Evolutionary conservation across 2,329 filamentous ascomycete species (phyloP).

Genomic region (Colletotrichum melonis): DNA sequence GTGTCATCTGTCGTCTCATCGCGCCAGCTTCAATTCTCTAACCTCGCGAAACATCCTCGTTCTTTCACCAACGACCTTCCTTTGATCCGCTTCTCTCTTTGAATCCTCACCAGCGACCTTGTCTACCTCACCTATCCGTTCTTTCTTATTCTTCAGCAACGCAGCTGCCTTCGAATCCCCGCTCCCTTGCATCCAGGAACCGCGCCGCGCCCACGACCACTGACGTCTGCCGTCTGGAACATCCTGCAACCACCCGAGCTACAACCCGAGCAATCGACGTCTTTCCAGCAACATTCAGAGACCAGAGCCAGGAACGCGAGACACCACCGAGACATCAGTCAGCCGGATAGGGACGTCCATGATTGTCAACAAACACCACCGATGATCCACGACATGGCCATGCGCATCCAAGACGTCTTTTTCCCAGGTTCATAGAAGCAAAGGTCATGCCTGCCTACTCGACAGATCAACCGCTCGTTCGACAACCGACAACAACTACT

Average conservation of each 20-base stretch:
- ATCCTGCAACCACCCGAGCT: constrained; percentile 18
- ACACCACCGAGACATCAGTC: constrained; percentile 9
- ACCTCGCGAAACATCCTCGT: constrained; percentile 22
- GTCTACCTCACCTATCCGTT: not conserved
- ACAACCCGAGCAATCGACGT: not conserved
- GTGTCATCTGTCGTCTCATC: not conserved
- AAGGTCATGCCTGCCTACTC: constrained; percentile 29
- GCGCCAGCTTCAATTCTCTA: constrained; percentile 9
- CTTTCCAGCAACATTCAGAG: not conserved
- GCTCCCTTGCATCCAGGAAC: constrained; percentile 25
- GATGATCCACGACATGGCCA: constrained; percentile 35
- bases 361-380: constrained; percentile 23
- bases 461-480: constrained; percentile 24
- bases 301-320: not conserved
- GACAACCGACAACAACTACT: constrained; percentile 33
- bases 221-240: constrained; percentile 14
- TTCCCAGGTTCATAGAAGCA: constrained; percentile 33
- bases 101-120: not conserved
- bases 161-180: not conserved
- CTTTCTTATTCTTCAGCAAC: constrained; percentile 11
- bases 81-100: constrained; percentile 17
- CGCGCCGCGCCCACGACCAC: constrained; percentile 8
- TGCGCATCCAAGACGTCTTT: constrained; percentile 16
- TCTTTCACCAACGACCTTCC: constrained; percentile 17
- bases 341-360: constrained; percentile 4